Evolutionary conservation across 345 rosid species (phyloP), one percentile per base, ranked within the genome.

Genomic region (Camelina hispida): DNA sequence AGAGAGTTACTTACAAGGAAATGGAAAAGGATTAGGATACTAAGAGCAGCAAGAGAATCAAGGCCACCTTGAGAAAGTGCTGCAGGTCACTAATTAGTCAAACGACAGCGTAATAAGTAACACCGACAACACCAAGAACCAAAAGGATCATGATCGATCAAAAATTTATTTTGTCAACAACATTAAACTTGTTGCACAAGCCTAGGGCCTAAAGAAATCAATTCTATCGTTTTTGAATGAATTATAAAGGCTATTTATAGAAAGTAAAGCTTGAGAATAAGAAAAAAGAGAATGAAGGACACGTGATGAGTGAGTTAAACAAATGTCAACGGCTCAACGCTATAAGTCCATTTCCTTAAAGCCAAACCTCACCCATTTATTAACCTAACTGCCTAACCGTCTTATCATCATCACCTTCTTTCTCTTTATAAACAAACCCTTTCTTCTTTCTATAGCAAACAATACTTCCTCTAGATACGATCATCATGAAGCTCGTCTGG

Each of bases 401-500:
- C 73, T 47, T 67, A 23, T 50, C 51, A 43, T 64, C 37, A 34
- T 34, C 78, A 74, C 40, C 59, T 43, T 62, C 66, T 7, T 25
- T 53, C 48, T 38, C 38, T 34, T 62, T 44, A 51, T 76, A 61
- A 42, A 40, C 7, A 52, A 25, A 50, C 38, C 40, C 34, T 63
- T 61, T 54, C 66, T 61, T 34, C 72, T 55, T 30, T 18, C 18
- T 30, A 25, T 60, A 56, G 53, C 44, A 30, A 42, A 51, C 54
- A 42, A 40, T 47, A n/a, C n/a, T n/a, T n/a, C n/a, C n/a, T n/a
- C n/a, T n/a, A n/a, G n/a, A n/a, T n/a, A 66, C 72, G 54, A 75
- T 42, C 56, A 91, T 89, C 56, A 91, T 89, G 97, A 89, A 80
- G 87, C 89, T 89, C 18, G 85, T 78, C 40, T 93, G 97, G 97